Conservation (phyloP, 768 basidiomycete species). For the Auricularia sp. region DNA sequence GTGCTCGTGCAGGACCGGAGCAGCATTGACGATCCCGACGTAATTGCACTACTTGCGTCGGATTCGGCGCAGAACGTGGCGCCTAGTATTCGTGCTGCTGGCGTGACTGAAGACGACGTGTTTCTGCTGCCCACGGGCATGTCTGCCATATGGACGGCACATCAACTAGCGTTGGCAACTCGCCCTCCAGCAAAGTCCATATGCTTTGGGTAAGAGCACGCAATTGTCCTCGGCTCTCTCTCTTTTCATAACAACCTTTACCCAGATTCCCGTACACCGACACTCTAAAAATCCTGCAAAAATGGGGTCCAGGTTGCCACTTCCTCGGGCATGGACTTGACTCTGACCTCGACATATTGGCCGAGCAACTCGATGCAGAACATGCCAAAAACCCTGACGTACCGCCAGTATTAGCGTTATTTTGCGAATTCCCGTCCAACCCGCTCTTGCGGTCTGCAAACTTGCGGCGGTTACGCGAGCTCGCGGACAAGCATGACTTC, state of each 20-base stretch:
- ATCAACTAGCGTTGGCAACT: slow-evolving; percentile 52
- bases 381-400: slow-evolving; percentile 27
- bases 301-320: slow-evolving; percentile 92
- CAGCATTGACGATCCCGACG: slow-evolving; percentile 4
- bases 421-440: slow-evolving; percentile 94
- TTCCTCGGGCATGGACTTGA: slow-evolving; percentile 79
- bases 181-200: slow-evolving; percentile 67
- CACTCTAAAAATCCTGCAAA: slow-evolving; percentile 85
- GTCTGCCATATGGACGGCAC: slow-evolving; percentile 90
- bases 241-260: no score
- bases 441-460: slow-evolving; percentile 83
- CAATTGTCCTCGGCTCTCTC: neutral
- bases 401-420: slow-evolving; percentile 68
- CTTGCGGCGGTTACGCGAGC: slow-evolving; percentile 55
- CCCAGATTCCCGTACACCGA: slow-evolving; percentile 89
- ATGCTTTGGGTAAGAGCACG: slow-evolving; percentile 73
- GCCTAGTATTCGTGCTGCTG: slow-evolving; percentile 54
- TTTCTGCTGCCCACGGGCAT: slow-evolving; percentile 84
- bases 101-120: slow-evolving; percentile 77
- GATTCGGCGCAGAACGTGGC: slow-evolving; percentile 31
- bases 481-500: slow-evolving; percentile 87
- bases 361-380: slow-evolving; percentile 46
- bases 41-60: slow-evolving; percentile 12
- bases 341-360: slow-evolving; percentile 63
- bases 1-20: slow-evolving; percentile 55